These are phyloP conservation scores for Seiridium cupressi DNA, from an alignment of 2,329 filamentous ascomycete species.

Conservation along the genomic window DNA sequence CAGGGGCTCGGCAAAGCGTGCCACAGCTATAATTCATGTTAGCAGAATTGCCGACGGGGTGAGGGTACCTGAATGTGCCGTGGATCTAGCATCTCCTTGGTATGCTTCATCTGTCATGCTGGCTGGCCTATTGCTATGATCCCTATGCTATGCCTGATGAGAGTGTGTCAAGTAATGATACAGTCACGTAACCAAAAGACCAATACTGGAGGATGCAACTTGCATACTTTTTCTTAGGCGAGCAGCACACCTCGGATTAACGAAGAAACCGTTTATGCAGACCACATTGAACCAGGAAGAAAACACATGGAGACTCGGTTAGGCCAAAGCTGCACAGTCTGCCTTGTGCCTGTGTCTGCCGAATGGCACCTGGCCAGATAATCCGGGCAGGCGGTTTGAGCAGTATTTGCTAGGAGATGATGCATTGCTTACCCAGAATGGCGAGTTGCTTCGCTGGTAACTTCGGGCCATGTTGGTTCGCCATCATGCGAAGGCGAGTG, in stretches of 20 bases:
- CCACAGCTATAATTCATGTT: constrained; percentile 58
- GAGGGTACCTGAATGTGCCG: constrained; percentile 16
- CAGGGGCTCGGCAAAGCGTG: constrained; percentile 74
- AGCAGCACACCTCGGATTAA: no score
- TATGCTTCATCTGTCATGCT: no score
- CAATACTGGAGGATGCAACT: no score
- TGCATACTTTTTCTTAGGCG: no score
- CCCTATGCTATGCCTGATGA: constrained; percentile 5
- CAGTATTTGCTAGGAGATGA: constrained; percentile 10
- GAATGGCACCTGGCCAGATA: no score
- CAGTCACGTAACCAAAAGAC: neutral
- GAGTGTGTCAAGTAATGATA: constrained; percentile 5
- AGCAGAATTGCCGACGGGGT: constrained; percentile 24
- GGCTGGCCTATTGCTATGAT: neutral
- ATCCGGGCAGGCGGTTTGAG: neutral
- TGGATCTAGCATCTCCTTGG: neutral
- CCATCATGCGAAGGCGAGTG: constrained; percentile 8
- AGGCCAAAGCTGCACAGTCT: no score
- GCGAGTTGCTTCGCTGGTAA: constrained; percentile 75
- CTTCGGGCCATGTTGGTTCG: constrained; percentile 46
- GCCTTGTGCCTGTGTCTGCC: no score
- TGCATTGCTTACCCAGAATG: constrained; percentile 64
- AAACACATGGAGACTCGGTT: no score
- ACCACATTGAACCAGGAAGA: no score
- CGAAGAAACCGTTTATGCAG: no score